Conservation (phyloP, 2,329 filamentous ascomycete species). For the Ceratocystis cubensis region DNA sequence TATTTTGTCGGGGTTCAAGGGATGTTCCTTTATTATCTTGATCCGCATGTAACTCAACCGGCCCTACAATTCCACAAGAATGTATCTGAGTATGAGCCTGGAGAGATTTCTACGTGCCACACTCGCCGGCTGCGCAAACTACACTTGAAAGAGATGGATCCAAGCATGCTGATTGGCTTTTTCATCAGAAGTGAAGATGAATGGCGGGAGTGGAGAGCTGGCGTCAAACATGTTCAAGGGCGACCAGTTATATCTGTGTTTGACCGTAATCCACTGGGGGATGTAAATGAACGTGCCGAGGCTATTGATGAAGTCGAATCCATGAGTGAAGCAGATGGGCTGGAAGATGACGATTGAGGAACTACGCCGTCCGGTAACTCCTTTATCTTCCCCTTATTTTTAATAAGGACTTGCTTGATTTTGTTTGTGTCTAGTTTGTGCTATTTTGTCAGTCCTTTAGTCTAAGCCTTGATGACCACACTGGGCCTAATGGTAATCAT, state of each 20-base stretch:
- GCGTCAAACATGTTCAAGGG: constrained; percentile 61
- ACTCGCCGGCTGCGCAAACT: constrained; percentile 72
- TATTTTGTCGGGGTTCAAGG: constrained; percentile 52
- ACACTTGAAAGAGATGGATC: constrained; percentile 86
- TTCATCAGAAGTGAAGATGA: constrained; percentile 71
- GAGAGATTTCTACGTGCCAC: constrained; percentile 74
- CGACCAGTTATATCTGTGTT: constrained; percentile 80
- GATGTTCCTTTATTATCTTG: constrained; percentile 80
- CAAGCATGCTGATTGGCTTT: constrained; percentile 94
- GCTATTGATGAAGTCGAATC: constrained; percentile 85
- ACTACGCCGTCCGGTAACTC: neutral
- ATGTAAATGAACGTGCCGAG: constrained; percentile 49
- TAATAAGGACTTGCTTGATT: no score
- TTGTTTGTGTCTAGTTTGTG: no score
- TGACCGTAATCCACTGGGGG: constrained; percentile 49
- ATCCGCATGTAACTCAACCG: constrained; percentile 76
- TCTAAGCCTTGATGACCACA: no score
- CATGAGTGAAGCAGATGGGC: constrained; percentile 56
- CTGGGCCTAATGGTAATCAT: no score
- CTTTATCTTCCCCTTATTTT: no score
- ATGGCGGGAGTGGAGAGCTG: constrained; percentile 68
- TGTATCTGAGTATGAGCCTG: constrained; percentile 46
- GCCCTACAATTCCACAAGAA: constrained; percentile 52
- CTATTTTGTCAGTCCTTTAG: no score
- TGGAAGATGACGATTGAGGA: constrained; percentile 12